Percentiles rank a stretch among this genome's conserved stretches.
phyloP scores from a whole-genome alignment of 768 basidiomycete species.

The Artomyces pyxidatus region DNA sequence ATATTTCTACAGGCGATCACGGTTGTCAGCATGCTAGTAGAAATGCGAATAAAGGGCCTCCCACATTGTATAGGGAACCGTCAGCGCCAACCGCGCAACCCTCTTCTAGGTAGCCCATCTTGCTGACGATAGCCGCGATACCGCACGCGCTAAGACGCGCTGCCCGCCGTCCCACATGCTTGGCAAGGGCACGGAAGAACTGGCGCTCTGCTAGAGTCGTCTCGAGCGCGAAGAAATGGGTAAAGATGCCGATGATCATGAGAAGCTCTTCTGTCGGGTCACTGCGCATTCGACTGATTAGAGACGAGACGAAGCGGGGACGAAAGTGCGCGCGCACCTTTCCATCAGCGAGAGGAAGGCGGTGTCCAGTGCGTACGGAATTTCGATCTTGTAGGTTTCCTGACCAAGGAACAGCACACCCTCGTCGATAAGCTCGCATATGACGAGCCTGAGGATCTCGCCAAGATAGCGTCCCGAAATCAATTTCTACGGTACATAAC shows the following conservation, averaged over 20 bases:
- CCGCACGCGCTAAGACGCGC: slow-evolving; percentile 91
- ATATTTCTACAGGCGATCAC: slow-evolving; percentile 65
- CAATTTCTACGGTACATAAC: slow-evolving; percentile 58
- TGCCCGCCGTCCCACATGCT: slow-evolving; percentile 81
- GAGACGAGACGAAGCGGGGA: not conserved
- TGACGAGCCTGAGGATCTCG: slow-evolving; percentile 90
- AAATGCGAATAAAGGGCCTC: slow-evolving; percentile 20
- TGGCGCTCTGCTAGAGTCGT: slow-evolving; percentile 94
- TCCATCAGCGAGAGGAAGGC: slow-evolving; percentile 97
- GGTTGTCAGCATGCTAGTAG: not conserved
- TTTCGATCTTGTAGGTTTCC: slow-evolving; percentile 97
- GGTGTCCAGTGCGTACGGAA: slow-evolving; percentile 87
- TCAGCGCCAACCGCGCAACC: slow-evolving; percentile 88
- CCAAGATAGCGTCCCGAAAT: slow-evolving; percentile 95
- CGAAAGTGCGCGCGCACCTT: slow-evolving; percentile 40
- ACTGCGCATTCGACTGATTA: slow-evolving; percentile 29
- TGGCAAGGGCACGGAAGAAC: slow-evolving; percentile 92
- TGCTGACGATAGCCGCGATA: slow-evolving; percentile 92
- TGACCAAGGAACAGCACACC: slow-evolving; percentile 97
- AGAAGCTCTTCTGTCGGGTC: slow-evolving; percentile 95
- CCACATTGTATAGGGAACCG: slow-evolving; percentile 89
- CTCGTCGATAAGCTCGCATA: slow-evolving; percentile 93
- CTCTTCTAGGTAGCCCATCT: slow-evolving; percentile 89
- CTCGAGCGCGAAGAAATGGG: slow-evolving; percentile 94
- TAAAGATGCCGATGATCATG: slow-evolving; percentile 95